These are phyloP conservation scores for Globisporangium echinulatum DNA, from an alignment of 352 stramenopile genomes.

Conservation along the genomic window DNA sequence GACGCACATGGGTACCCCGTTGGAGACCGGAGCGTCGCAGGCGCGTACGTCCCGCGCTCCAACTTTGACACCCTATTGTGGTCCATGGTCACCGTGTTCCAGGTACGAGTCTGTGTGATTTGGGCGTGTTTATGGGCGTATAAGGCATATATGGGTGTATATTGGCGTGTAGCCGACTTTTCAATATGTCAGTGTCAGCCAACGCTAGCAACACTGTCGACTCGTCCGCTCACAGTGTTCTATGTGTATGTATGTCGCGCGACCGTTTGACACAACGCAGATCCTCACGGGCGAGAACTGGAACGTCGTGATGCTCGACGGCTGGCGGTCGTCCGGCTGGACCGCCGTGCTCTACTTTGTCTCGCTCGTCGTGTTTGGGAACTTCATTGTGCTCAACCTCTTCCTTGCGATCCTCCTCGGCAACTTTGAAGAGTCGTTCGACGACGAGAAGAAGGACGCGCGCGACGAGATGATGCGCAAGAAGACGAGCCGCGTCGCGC, in stretches of 20 bases:
- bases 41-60: constrained; percentile 32
- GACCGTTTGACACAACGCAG: constrained; percentile 21
- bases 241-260: not conserved
- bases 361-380: constrained; percentile 78
- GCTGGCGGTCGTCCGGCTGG: constrained; percentile 63
- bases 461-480: constrained; percentile 29
- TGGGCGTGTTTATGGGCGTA: too few species aligned
- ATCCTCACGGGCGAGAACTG: constrained; percentile 91
- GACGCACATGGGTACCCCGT: constrained; percentile 53
- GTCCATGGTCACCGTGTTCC: constrained; percentile 69
- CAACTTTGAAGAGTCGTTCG: constrained; percentile 78
- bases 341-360: constrained; percentile 71
- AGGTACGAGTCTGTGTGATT: constrained; percentile 16
- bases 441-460: constrained; percentile 40
- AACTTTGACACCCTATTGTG: constrained; percentile 72
- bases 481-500: constrained; percentile 21
- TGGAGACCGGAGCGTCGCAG: constrained; percentile 16
- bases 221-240: not conserved
- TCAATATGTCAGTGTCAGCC: too few species aligned
- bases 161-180: too few species aligned
- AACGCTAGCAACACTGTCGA: too few species aligned
- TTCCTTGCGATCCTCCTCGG: constrained; percentile 90
- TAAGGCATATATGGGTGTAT: too few species aligned
- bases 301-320: constrained; percentile 89
- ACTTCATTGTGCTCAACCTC: constrained; percentile 90